Conservation (phyloP, 2,329 filamentous ascomycete species). For the Hawksworthiomyces lignivorus region DNA sequence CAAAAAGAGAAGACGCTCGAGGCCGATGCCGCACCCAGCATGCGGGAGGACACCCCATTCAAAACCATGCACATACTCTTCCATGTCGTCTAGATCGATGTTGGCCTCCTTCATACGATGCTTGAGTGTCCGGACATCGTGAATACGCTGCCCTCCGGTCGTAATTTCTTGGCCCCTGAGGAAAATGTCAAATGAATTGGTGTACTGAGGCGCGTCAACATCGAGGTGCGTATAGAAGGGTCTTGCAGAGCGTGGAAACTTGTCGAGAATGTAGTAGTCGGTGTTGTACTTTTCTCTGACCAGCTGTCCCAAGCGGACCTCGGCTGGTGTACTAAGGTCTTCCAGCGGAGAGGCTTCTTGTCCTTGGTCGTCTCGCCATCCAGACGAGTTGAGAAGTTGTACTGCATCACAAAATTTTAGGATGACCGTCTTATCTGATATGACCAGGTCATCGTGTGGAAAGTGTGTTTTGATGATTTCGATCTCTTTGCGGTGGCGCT, state of each 20-base stretch:
- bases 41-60: constrained; percentile 84
- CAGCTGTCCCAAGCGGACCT: constrained; percentile 76
- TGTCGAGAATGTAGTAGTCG: constrained; percentile 91
- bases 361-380: constrained; percentile 70
- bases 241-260: constrained; percentile 75
- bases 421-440: constrained; percentile 76
- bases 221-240: constrained; percentile 92
- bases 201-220: constrained; percentile 60
- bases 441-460: constrained; percentile 78
- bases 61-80: constrained; percentile 84
- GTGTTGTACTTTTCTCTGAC: constrained; percentile 81
- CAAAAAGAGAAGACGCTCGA: constrained; percentile 83
- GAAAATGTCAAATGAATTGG: constrained; percentile 94
- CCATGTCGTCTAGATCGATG: constrained; percentile 74
- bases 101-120: constrained; percentile 69
- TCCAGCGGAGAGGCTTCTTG: constrained; percentile 63
- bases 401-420: constrained; percentile 75
- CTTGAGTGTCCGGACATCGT: constrained; percentile 66
- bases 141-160: constrained; percentile 87
- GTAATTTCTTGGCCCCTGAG: constrained; percentile 88
- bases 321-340: constrained; percentile 76
- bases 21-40: constrained; percentile 79
- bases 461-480: constrained; percentile 75
- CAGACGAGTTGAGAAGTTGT: constrained; percentile 69
- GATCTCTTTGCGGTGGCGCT: constrained; percentile 49